Percentiles rank a stretch among this genome's conserved stretches.
phyloP scores from a whole-genome alignment of 768 basidiomycete species.

The Leccinum broughii region DNA sequence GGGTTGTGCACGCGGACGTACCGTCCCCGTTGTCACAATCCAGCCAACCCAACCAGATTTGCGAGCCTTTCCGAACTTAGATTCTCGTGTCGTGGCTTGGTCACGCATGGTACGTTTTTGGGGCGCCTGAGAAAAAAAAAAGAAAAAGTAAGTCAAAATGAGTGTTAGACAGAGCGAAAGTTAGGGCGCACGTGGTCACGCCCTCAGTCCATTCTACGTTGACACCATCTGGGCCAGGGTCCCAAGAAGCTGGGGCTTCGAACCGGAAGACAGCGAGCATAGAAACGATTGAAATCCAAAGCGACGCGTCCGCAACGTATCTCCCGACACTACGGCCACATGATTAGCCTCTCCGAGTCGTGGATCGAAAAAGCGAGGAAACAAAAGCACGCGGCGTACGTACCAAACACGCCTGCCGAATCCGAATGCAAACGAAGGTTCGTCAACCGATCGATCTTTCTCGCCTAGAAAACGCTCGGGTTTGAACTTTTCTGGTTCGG shows the following conservation, averaged over 20 bases:
- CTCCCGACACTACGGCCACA: constrained; percentile 37
- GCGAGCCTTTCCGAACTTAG: constrained; percentile 16
- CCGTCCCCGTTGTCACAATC: constrained; percentile 4
- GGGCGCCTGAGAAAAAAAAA: constrained; percentile 12
- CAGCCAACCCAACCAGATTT: constrained; percentile 8
- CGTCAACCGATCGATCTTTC: constrained; percentile 6
- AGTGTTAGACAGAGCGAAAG: neutral
- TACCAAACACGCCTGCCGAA: constrained; percentile 45
- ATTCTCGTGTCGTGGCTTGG: constrained; percentile 9
- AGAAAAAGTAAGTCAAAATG: neutral
- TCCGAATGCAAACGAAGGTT: constrained; percentile 27
- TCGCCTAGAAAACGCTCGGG: constrained; percentile 36
- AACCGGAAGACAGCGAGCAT: constrained; percentile 21
- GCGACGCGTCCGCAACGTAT: constrained; percentile 41
- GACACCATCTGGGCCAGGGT: constrained; percentile 20
- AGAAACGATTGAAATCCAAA: constrained; percentile 31
- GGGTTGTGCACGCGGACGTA: neutral
- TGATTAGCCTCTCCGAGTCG: neutral
- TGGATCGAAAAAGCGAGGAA: neutral
- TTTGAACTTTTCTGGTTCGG: constrained; percentile 39
- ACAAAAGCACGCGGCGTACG: neutral
- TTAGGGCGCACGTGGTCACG: constrained; percentile 21
- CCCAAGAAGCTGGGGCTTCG: constrained; percentile 15
- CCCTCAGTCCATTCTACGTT: constrained; percentile 24
- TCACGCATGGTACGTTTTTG: constrained; percentile 11